Conservation (phyloP, 1,284 basidiomycete species). For the Tetrapyrgos nigripes region DNA sequence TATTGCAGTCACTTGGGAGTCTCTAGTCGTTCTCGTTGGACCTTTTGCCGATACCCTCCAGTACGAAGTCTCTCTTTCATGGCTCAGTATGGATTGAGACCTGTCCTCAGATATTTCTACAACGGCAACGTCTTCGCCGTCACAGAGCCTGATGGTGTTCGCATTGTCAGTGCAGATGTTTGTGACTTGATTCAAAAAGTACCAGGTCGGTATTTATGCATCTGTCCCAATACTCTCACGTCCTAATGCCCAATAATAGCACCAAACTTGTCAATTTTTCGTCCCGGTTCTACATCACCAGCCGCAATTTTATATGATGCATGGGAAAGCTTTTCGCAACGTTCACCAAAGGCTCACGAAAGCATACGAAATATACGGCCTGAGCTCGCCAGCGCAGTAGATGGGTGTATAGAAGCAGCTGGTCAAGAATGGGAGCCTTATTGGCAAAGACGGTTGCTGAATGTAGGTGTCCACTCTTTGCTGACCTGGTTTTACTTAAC, state of each 20-base stretch:
- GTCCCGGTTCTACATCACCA: constrained; percentile 91
- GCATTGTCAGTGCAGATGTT: constrained; percentile 79
- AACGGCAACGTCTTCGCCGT: constrained; percentile 78
- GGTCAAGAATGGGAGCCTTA: constrained; percentile 89
- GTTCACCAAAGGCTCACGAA: constrained; percentile 92
- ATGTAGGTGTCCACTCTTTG: constrained; percentile 52
- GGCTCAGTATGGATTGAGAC: background rate
- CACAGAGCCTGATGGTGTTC: constrained; percentile 88
- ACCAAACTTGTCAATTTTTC: constrained; percentile 83
- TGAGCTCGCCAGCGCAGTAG: constrained; percentile 88
- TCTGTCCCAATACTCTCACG: constrained; percentile 13
- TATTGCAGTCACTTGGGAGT: constrained; percentile 86
- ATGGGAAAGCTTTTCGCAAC: constrained; percentile 85
- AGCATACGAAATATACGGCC: constrained; percentile 88
- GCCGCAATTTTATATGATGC: constrained; percentile 94
- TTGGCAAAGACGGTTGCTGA: constrained; percentile 90
- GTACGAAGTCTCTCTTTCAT: constrained; percentile 52
- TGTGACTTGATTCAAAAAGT: constrained; percentile 96
- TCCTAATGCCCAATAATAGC: constrained; percentile 51
- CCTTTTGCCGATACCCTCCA: constrained; percentile 89
- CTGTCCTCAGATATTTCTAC: constrained; percentile 77
- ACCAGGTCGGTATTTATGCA: constrained; percentile 60
- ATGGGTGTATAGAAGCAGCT: constrained; percentile 94
- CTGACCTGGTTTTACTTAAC: constrained; percentile 1
- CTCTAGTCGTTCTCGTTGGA: constrained; percentile 86